phyloP scores from a whole-genome alignment of 169 alveolate genomes.

The Neospora caninum region DNA sequence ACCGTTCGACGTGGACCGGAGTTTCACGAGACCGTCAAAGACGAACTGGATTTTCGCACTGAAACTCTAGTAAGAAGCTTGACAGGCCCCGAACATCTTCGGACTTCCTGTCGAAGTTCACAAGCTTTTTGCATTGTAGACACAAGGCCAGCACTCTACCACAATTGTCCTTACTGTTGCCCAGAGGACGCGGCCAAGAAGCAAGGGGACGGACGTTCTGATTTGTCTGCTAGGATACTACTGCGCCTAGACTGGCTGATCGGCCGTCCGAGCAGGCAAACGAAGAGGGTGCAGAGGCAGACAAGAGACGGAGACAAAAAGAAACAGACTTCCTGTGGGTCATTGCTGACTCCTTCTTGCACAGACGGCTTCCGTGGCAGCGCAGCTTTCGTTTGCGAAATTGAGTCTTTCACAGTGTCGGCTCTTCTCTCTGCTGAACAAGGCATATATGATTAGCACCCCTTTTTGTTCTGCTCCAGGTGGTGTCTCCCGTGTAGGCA shows the following conservation, averaged over 20 bases:
- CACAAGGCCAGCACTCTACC: neutral
- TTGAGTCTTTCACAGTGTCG: too few relatives aligned
- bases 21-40: neutral
- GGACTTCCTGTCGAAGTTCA: neutral
- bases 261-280: neutral
- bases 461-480: too few relatives aligned
- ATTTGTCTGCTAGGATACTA: neutral
- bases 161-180: neutral
- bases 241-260: neutral
- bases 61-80: neutral
- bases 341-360: neutral
- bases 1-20: slow-evolving; percentile 28
- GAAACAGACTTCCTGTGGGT: neutral
- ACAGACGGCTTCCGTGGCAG: too few relatives aligned
- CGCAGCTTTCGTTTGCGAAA: too few relatives aligned
- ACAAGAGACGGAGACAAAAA: neutral
- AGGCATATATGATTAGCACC: too few relatives aligned
- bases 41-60: neutral
- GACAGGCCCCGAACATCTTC: neutral
- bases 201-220: neutral
- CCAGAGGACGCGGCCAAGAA: neutral
- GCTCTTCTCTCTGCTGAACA: too few relatives aligned
- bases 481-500: too few relatives aligned
- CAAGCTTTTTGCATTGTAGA: too few relatives aligned
- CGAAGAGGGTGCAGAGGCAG: neutral